A percentile compares a stretch with the other conserved stretches of the same genome.
Conservation (phyloP, 2,329 filamentous ascomycete species). For the Neopestalotiopsis rosae region DNA sequence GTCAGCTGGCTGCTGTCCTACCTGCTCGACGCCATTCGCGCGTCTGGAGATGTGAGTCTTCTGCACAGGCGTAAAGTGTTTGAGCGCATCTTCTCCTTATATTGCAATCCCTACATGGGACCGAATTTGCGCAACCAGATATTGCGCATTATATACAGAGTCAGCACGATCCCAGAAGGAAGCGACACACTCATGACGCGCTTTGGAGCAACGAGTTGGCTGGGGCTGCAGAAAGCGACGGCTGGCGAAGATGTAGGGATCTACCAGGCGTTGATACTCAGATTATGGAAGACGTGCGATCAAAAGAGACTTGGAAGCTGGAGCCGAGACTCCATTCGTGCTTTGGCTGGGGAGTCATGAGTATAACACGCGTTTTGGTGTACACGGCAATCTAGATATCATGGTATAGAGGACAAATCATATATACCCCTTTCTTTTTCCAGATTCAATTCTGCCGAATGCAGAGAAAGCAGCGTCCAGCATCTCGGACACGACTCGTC, state of each 20-base stretch:
- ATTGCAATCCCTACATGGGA: slow-evolving; percentile 34
- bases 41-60: slow-evolving; percentile 33
- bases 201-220: slow-evolving; percentile 37
- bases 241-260: slow-evolving; percentile 27
- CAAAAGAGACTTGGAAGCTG: slow-evolving; percentile 36
- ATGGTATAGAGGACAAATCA: background rate
- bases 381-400: background rate
- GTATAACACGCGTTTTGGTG: background rate
- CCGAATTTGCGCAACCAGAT: slow-evolving; percentile 32
- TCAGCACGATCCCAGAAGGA: slow-evolving; percentile 34
- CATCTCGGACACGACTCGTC: too few species aligned
- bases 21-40: slow-evolving; percentile 36
- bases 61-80: slow-evolving; percentile 50
- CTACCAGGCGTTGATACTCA: slow-evolving; percentile 32
- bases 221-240: slow-evolving; percentile 31
- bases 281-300: slow-evolving; percentile 37
- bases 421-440: background rate
- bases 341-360: slow-evolving; percentile 23
- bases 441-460: background rate
- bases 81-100: slow-evolving; percentile 51
- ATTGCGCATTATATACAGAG: slow-evolving; percentile 34
- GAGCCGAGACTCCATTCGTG: slow-evolving; percentile 34
- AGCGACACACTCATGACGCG: slow-evolving; percentile 39
- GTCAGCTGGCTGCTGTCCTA: slow-evolving; percentile 38
- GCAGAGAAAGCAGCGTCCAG: background rate